phyloP scores from a whole-genome alignment of 345 rosid genomes.

The Citrus australasica region DNA sequence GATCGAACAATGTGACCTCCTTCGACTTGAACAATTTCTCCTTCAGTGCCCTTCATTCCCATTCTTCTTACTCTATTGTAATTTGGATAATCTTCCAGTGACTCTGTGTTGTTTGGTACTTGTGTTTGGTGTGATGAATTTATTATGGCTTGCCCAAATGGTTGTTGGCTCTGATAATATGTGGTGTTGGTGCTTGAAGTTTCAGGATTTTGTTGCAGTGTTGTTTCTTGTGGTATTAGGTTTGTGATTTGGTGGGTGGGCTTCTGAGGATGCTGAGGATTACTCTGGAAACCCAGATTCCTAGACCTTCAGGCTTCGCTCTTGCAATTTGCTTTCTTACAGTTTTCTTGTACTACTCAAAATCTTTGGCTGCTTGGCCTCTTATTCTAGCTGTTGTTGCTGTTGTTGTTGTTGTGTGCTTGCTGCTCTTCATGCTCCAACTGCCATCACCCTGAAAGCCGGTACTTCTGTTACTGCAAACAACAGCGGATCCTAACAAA shows the following conservation, averaged over 20 bases:
- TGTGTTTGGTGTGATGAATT: constrained; percentile 14
- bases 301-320: constrained; percentile 9
- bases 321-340: background rate
- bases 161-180: constrained; percentile 26
- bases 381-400: constrained; percentile 7
- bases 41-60: constrained; percentile 49
- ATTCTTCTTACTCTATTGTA: constrained; percentile 14
- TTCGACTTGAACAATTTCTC: constrained; percentile 72
- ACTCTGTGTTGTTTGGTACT: background rate
- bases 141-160: constrained; percentile 25
- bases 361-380: constrained; percentile 2
- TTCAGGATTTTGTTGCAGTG: constrained; percentile 9
- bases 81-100: constrained; percentile 18
- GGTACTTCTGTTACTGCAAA: constrained; percentile 25
- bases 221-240: constrained; percentile 8
- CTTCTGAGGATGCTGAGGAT: constrained; percentile 13
- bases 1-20: constrained; percentile 82
- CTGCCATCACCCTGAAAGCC: constrained; percentile 34
- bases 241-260: constrained; percentile 11
- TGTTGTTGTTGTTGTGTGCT: constrained; percentile 13
- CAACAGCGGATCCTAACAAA: constrained; percentile 46
- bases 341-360: background rate
- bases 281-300: constrained; percentile 42
- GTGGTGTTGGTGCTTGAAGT: background rate
- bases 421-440: constrained; percentile 31